Base-by-base conservation (phyloP, 345 rosid genomes). In the Camelina hispida region DNA sequence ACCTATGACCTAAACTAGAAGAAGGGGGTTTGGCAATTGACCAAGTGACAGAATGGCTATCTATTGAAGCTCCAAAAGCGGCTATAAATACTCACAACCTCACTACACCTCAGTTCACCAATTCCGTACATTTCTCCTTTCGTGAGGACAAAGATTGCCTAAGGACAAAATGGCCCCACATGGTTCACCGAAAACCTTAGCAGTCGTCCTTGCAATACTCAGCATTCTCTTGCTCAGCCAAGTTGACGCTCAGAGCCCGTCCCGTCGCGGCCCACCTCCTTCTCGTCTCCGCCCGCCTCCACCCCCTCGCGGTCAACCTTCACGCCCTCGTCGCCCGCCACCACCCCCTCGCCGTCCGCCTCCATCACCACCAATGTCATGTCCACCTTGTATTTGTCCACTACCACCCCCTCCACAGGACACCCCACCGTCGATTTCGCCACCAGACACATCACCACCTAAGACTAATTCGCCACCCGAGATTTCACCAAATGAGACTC, bases 331-430 rank as follows among this genome's bases (percentile, higher is more conserved):
- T 5, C 8, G 17, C 50, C 50, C 9, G 3, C 57, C 51, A 10
- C 60, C 68, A 38, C 43, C 37, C 14, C 47, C 15, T 43, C 47
- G 7, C 0, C 8, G 9, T 17, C 17, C 9, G 3, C 58, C 51
- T 11, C 60, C 43, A 37, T 48, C 59, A 4, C 58, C 59, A 7
- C 48, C 48, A 14, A 44, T 16, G 0, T 12, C 7, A 0, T 71
- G 68, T 61, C 66, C 66, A 57, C 65, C 66, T 3, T 44, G 74
- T 44, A 32, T 32, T 68, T 68, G 68, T 6, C 34, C 58, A 15
- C 34, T 38, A 30, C 12, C 17, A 18, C 1, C 56, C 3, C 69
- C 42, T n/a, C 66, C 51, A 23, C 67, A 32, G 35, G 2, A 9
- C 14, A 16, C 43, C 20, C 50, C 72, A 32, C 65, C 65, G 0